Percentiles rank a stretch among this genome's conserved stretches.
phyloP scores from a whole-genome alignment of 192 early-diverging fungal genomes.

The Podila horticola region DNA sequence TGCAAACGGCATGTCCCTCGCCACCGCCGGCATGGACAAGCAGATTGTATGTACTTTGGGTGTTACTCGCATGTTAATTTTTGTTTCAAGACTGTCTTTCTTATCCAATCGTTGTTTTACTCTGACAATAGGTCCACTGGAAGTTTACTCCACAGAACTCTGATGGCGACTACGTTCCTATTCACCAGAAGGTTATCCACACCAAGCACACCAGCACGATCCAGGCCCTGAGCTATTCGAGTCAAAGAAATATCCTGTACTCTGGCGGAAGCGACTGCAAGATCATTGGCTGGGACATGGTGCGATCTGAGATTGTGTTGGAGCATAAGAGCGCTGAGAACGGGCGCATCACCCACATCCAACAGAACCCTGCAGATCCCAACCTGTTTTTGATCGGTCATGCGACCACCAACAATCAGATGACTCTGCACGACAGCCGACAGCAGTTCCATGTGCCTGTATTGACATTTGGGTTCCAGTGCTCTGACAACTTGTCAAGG shows the following conservation, averaged over 20 bases:
- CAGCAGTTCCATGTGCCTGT: constrained; percentile 17
- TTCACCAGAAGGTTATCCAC: constrained; percentile 16
- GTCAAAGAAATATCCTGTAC: constrained; percentile 4
- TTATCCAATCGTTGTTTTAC: background rate
- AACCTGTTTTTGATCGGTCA: constrained; percentile 26
- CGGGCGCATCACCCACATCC: constrained; percentile 28
- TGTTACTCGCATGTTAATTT: background rate
- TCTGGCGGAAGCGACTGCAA: constrained; percentile 40
- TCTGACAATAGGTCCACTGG: constrained; percentile 27
- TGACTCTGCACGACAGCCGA: constrained; percentile 32
- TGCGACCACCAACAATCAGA: constrained; percentile 27
- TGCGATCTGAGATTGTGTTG: constrained; percentile 21
- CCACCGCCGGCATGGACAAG: constrained; percentile 34
- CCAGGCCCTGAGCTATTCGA: constrained; percentile 24
- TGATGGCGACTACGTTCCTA: constrained; percentile 10
- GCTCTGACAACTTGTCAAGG: constrained; percentile 31
- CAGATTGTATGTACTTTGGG: constrained; percentile 26
- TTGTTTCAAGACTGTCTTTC: background rate
- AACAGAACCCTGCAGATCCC: constrained; percentile 28
- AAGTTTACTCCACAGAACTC: constrained; percentile 16
- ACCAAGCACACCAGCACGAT: constrained; percentile 39
- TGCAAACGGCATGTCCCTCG: constrained; percentile 12
- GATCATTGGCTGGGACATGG: constrained; percentile 37
- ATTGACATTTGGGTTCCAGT: constrained; percentile 26
- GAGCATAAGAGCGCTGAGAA: constrained; percentile 25